Evolutionary conservation across 805 yeast species (phyloP), one percentile per base, ranked within the genome.

Genomic region (Kockiozyma suomiensis): DNA sequence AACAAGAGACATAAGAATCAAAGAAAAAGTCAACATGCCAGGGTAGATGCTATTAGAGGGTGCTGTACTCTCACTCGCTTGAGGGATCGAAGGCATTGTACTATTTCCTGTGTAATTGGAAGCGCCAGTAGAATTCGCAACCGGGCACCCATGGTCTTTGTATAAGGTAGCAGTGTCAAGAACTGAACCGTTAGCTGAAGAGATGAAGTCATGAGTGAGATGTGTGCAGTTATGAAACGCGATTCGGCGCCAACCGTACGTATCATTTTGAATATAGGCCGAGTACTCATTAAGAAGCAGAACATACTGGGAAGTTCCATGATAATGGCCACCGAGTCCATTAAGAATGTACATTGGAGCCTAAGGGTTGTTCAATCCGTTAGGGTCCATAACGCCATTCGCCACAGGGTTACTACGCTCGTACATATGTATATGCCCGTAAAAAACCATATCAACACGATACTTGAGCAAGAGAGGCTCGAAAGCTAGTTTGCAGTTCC

Each of bases 211-310:
- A 53, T 71, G 73, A 19, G 73, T 69, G 30, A 71, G 41, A 46
- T 71, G 74, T 8, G 74, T 68, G 47, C 67, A 51, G 59, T 71
- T 71, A 62, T 71, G 74, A 41, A 71, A 68, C 2, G 72, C 70
- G 41, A 71, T 48, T 21, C 55, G 49, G 28, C 68, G 66, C 74
- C 74, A 71, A 5, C 74, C 74, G 40, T 59, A 69, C 1, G 59
- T 67, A 10, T 49, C 35, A 48, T 64, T 66, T 40, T 56, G 58
- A 17, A 56, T 19, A 33, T 40, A 54, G 3, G 53, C 41, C 17
- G 59, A 33, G 50, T 59, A 62, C n/a, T 30, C 41, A 10, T 33
- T 53, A 21, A 62, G 25, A 12, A 65, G 66, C 7, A 25, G 33
- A 7, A n/a, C n/a, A 46, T 41, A 52, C 17, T 58, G 54, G 38